These are phyloP conservation scores for Trypanosomatidae sp. DNA, from an alignment of 208 protist species.

Conservation along the genomic window DNA sequence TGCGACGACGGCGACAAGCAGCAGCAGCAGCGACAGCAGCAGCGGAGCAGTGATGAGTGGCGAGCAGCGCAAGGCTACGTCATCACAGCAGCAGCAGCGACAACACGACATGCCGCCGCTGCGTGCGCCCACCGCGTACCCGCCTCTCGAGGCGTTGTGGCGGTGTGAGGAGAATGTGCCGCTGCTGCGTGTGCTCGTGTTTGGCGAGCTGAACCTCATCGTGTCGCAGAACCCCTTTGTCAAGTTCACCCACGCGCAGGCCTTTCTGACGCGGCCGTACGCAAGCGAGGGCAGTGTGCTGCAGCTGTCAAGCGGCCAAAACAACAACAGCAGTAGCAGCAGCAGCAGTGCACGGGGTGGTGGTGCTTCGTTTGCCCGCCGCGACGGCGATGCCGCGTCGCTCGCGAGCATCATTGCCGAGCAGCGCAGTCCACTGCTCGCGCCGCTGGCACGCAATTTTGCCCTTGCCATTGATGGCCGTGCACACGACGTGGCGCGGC, in stretches of 20 bases:
- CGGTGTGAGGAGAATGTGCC: conserved; percentile 63
- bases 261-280: conserved; percentile 48
- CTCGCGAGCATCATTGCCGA: conserved; percentile 57
- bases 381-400: conserved; percentile 19
- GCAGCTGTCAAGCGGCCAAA: no score
- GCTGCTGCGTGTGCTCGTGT: conserved; percentile 64
- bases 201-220: conserved; percentile 78
- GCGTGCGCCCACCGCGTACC: conserved; percentile 25
- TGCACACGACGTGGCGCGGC: conserved; percentile 47
- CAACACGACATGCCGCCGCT: conserved; percentile 1
- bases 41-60: neutral
- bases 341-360: neutral
- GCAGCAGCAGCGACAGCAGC: neutral
- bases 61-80: neutral
- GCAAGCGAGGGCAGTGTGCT: neutral
- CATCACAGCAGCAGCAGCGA: neutral
- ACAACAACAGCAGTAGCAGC: conserved; percentile 1
- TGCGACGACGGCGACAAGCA: neutral
- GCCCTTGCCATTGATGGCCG: conserved; percentile 33
- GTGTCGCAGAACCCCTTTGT: conserved; percentile 73
- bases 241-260: conserved; percentile 61
- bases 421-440: conserved; percentile 47
- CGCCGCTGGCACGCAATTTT: conserved; percentile 36
- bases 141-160: conserved; percentile 63
- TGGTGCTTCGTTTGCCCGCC: neutral